Conservation (phyloP, 192 early-diverging fungal genomes). For the Coemansia sp. region DNA sequence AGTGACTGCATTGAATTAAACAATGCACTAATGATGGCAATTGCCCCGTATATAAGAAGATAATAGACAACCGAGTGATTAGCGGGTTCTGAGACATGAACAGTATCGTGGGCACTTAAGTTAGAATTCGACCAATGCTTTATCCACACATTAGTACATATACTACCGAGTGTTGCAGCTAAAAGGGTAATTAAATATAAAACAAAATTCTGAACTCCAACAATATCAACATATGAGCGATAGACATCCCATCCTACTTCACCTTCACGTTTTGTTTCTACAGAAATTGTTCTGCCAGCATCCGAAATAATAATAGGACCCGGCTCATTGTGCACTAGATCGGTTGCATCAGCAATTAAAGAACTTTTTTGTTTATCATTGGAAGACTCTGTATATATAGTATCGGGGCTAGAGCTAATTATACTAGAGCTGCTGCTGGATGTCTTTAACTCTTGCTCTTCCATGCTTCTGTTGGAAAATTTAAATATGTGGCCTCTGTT, state of each 20-base stretch:
- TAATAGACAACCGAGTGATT: conserved; percentile 59
- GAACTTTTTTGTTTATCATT: not conserved
- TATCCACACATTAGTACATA: conserved; percentile 66
- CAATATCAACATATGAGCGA: conserved; percentile 72
- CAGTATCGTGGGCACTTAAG: conserved; percentile 20
- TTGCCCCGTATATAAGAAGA: conserved; percentile 74
- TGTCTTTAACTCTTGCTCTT: not conserved
- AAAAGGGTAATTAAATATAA: conserved; percentile 63
- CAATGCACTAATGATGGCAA: conserved; percentile 72
- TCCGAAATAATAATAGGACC: not conserved
- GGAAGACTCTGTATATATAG: not conserved
- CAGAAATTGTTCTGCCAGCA: conserved; percentile 55
- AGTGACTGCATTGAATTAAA: conserved; percentile 74
- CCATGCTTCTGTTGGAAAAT: not conserved
- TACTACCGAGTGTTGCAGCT: conserved; percentile 56
- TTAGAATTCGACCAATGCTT: conserved; percentile 72
- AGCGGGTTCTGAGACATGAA: not conserved
- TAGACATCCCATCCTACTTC: conserved; percentile 79
- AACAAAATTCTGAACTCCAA: conserved; percentile 57
- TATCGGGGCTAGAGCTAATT: not conserved
- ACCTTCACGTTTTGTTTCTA: conserved; percentile 83
- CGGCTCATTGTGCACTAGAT: conserved; percentile 4
- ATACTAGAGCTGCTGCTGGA: not conserved
- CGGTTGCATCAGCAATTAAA: not conserved
- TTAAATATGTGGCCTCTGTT: conserved; percentile 47